A percentile compares a stretch with the other conserved stretches of the same genome.
Conservation (phyloP, 257 asterid species). For the Fraxinus anomala region DNA sequence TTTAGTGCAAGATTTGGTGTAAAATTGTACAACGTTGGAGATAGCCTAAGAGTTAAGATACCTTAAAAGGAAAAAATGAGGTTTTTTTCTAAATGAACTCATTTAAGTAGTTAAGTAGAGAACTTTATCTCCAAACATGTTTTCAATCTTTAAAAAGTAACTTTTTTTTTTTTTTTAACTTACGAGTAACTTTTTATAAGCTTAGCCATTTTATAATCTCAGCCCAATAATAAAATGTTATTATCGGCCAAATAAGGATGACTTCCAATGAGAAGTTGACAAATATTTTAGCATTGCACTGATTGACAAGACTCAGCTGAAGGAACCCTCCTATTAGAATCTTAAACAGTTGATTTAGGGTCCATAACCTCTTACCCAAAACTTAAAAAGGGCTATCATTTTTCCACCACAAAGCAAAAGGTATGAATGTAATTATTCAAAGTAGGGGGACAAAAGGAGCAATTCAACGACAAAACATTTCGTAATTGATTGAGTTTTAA, state of each 20-base stretch:
- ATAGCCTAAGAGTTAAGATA: no score
- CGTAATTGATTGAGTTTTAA: constrained; percentile 33
- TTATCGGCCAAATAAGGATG: constrained; percentile 20
- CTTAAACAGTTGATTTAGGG: constrained; percentile 39
- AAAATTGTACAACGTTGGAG: no score
- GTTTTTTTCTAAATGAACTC: no score
- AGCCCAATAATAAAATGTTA: no score
- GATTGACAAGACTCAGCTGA: constrained; percentile 77
- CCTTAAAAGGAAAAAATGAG: no score
- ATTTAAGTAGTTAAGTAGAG: no score
- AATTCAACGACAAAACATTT: constrained; percentile 62
- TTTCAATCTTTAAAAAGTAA: no score
- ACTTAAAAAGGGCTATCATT: constrained; percentile 37
- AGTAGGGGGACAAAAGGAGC: constrained; percentile 54
- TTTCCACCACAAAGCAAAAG: constrained; percentile 51
- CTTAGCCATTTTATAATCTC: no score
- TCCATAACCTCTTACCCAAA: constrained; percentile 33
- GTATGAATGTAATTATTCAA: constrained; percentile 53
- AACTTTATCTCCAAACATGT: no score
- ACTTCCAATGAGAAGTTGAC: constrained; percentile 43
- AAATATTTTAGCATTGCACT: constrained; percentile 25
- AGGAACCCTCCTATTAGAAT: constrained; percentile 36
- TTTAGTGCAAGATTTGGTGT: no score
- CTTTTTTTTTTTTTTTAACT: no score
- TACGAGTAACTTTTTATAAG: no score